These are phyloP conservation scores for Hymenoscyphus scutula DNA, from an alignment of 2,329 filamentous ascomycete genomes.

Conservation along the genomic window DNA sequence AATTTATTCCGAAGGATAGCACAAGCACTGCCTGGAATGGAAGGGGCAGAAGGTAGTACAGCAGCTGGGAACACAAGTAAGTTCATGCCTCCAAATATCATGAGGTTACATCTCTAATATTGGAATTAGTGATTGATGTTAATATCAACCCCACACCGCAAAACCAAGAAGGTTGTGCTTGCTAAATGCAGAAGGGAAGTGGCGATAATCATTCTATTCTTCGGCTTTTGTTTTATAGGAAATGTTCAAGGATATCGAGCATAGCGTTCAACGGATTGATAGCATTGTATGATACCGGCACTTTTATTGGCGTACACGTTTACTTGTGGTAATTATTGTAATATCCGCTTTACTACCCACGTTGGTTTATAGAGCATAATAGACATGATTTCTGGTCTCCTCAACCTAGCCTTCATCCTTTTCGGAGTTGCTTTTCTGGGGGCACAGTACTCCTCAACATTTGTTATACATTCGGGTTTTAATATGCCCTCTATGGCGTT, in stretches of 20 bases:
- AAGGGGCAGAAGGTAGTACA: conserved; percentile 77
- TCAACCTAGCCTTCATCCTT: not conserved
- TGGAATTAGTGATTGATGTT: conserved; percentile 79
- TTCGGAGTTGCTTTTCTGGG: not conserved
- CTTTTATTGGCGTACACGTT: conserved; percentile 18
- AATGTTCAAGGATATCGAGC: conserved; percentile 32
- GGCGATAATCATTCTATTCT: conserved; percentile 16
- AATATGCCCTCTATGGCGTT: no score
- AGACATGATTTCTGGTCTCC: not conserved
- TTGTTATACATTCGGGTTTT: no score
- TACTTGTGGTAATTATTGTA: conserved; percentile 20
- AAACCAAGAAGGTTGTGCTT: conserved; percentile 71
- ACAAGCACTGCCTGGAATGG: conserved; percentile 96
- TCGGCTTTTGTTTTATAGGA: conserved; percentile 26
- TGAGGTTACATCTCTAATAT: conserved; percentile 31
- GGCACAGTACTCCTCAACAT: no score
- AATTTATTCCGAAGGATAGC: conserved; percentile 96
- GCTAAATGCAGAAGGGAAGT: conserved; percentile 45
- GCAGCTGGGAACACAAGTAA: conserved; percentile 74
- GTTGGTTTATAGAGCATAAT: conserved; percentile 4
- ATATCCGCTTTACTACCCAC: conserved; percentile 11
- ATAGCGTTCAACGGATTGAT: conserved; percentile 35
- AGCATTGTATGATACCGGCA: conserved; percentile 36
- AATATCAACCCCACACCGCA: conserved; percentile 73
- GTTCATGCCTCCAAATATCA: conserved; percentile 38